Base-by-base conservation (phyloP, 257 asterid species). In the Rehmannia glutinosa region DNA sequence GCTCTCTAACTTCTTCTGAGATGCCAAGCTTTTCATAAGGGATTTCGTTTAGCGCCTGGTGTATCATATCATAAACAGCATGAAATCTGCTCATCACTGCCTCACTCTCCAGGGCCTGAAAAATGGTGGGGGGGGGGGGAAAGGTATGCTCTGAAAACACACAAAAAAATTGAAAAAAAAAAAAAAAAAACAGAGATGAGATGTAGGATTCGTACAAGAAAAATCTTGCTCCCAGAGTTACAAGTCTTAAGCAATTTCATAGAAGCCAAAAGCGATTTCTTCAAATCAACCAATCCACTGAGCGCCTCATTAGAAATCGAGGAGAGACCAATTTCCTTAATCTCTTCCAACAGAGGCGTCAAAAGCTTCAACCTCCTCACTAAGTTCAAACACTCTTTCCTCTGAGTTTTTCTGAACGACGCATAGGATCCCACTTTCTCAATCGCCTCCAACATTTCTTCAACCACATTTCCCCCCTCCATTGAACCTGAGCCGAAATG, bases 1-100 rank as follows among this genome's bases (percentile, higher is more conserved):
- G 88, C 66, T 85, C 88, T 77, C 65, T 82, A 49, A 82, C 92
- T 76, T 85, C 92, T 73, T 85, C 81, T 0, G 92, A 78, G 76
- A 85, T 68, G 63, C 85, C 79, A 38, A 85, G 79, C 71, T 82
- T 77, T 5, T 80, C 62, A 28, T 78, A 80, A 39, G 85, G 83
- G 38, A 85, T 32, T 5, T 71, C 83, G 62, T 68, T 50, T 38
- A 85, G 73, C 0, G 85, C 73, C 42, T 76, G 72, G 72, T 70
- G 67, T 10, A 85, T 56, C 75, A 72, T 80, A 27, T 82, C 86
- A 28, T 81, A 82, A 53, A 78, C 82, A 33, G 41, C 72, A 27
- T 80, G 82, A 63, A 85, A 85, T 75, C 78, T 78, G 69, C 75
- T 73, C 77, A 73, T 69, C 66, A 82, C 51, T 2, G 85, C 77